phyloP scores from a whole-genome alignment of 176 grass and related monocot species.

The Oryza coarctata region DNA sequence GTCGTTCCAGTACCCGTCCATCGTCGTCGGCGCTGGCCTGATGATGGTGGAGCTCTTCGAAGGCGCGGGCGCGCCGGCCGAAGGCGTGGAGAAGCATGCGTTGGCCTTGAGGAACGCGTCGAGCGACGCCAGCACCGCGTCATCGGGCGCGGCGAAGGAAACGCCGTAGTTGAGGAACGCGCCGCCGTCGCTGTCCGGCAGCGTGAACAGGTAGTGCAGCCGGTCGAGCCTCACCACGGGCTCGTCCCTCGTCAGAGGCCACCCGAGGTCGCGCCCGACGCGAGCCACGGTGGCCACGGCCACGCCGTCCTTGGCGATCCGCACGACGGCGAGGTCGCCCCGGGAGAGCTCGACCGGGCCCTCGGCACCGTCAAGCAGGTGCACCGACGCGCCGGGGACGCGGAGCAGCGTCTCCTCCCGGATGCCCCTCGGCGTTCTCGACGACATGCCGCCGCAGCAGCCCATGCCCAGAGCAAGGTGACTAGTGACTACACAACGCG shows the following conservation, averaged over 20 bases:
- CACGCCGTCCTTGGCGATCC: constrained; percentile 52
- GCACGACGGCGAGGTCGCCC: constrained; percentile 61
- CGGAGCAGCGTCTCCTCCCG: constrained; percentile 69
- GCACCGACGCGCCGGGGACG: constrained; percentile 62
- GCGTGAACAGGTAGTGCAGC: constrained; percentile 85
- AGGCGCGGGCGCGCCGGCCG: background rate
- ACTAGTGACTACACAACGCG: background rate
- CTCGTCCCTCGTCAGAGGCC: constrained; percentile 90
- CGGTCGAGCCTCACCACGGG: constrained; percentile 78
- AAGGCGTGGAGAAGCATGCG: constrained; percentile 66
- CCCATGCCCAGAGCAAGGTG: constrained; percentile 37
- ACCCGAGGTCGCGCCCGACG: constrained; percentile 67
- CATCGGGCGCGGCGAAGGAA: constrained; percentile 48
- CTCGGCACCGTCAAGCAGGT: constrained; percentile 55
- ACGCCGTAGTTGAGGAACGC: constrained; percentile 90
- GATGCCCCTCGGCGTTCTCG: constrained; percentile 31
- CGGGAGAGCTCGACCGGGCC: constrained; percentile 52
- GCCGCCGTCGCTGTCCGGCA: constrained; percentile 60
- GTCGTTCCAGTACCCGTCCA: constrained; percentile 74
- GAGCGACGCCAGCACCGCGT: constrained; percentile 46
- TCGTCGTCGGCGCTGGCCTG: constrained; percentile 13
- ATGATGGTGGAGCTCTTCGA: constrained; percentile 9
- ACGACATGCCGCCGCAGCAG: constrained; percentile 50
- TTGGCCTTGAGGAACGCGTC: constrained; percentile 66
- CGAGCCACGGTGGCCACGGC: constrained; percentile 64